Evolutionary conservation across 2,329 filamentous ascomycete genomes (phyloP), one percentile per base, ranked within the genome.

Genomic region (Aschersonia sp.): DNA sequence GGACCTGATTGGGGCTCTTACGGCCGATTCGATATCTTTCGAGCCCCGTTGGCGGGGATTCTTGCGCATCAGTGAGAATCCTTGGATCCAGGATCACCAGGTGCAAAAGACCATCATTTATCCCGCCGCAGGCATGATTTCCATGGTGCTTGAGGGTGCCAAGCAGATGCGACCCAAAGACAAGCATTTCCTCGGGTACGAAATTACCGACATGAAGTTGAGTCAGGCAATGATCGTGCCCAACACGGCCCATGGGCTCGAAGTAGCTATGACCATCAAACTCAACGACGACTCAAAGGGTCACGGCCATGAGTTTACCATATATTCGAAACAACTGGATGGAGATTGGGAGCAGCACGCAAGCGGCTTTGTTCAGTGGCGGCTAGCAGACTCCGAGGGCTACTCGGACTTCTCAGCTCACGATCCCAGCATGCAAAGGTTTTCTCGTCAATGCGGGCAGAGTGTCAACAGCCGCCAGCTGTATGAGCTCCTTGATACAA

Each of bases 71-170:
- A 61, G 62, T 0, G 72, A 76, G 54, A 69, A 71, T 44, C 70
- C 72, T 1, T 77, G 74, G 73, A 62, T 76, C 7, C 58, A 63
- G 45, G 69, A 76, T 48, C 73, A 77, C 49, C 64, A 70, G 29
- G 64, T 77, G 6, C 70, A 73, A 49, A 70, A 68, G 51, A 68
- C 68, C 1, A 66, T 69, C 33, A 58, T 76, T 12, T 76, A 73
- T 45, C 73, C 73, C 2, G 72, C 69, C 3, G 64, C 72, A 1
- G 72, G 72, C 1, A 71, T 74, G 63, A 55, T 70, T 1, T 57
- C 63, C 12, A 75, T 75, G 71, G 69, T 63, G 0, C 52, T 75
- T 2, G 70, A 75, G 50, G 72, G 64, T 1, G 67, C 63, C 0
- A 63, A 56, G 8, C 71, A 74, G 49, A 47, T 68, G n/a, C 56